Conservation (phyloP, 306 rosid genomes). For the Vigna unguiculata region DNA sequence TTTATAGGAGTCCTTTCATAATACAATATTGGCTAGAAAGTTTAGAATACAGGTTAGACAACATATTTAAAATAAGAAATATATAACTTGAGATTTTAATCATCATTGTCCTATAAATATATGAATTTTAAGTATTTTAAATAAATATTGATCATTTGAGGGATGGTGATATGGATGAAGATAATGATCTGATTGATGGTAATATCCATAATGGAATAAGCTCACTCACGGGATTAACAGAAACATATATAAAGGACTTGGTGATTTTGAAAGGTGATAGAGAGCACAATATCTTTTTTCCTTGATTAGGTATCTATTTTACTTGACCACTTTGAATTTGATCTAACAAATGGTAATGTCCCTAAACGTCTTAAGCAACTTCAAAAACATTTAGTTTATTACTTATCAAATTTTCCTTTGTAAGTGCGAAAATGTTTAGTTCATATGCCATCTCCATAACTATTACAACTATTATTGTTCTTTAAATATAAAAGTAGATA, state of each 20-base stretch:
- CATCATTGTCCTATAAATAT: background rate
- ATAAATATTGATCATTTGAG: background rate
- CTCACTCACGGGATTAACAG: background rate
- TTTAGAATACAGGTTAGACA: background rate
- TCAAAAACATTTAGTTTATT: background rate
- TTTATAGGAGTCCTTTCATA: no score
- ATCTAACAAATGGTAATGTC: background rate
- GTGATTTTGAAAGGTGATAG: background rate
- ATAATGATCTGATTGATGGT: background rate
- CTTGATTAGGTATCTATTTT: background rate
- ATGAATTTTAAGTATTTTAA: background rate
- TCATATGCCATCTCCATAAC: background rate
- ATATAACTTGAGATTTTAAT: no score
- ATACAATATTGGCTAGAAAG: background rate
- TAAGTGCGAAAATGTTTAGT: background rate
- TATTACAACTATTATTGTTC: background rate
- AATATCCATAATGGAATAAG: background rate
- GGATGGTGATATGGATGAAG: background rate
- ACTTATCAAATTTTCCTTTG: background rate
- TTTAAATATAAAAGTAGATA: background rate
- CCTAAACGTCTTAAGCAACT: background rate
- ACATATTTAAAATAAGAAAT: background rate
- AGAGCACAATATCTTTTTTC: background rate
- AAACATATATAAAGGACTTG: background rate
- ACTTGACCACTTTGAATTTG: background rate